Base-by-base conservation (phyloP, 306 rosid genomes). In the Trifolium pratense region DNA sequence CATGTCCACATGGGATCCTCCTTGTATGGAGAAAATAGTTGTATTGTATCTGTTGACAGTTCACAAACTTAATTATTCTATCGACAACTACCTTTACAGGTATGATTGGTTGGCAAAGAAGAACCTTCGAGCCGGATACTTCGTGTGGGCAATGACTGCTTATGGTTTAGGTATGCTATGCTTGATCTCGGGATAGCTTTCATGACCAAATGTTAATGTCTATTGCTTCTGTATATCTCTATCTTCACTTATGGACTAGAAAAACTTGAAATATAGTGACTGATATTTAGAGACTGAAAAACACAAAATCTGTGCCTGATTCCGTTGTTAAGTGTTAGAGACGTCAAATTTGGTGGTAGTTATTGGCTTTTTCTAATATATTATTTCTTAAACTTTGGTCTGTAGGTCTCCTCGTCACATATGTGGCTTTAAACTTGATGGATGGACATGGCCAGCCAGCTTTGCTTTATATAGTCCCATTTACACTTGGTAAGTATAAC, bases 401-500 rank as follows among this genome's bases (percentile, higher is more conserved):
- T 71, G 67, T 79, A 95, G 99, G 99, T 77, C 96, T 95, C 25
- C 93, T 95, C 20, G 43, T 95, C 85, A 95, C 99, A 20, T 95
- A 95, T 21, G 86, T 95, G 69, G 99, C 99, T 75, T 82, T 95
- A 87, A 95, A 95, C 90, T 78, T 95, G 81, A 95, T 95, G 99
- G 99, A 95, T 60, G 99, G 97, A 58, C 99, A 91, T 75, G 99
- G 97, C 70, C 99, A 95, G 77, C 99, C 99, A 0, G 99, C 99
- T 77, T 84, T 95, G 82, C 90, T 95, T 58, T 95, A 91, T 84
- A 95, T 91, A 51, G 99, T 95, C 49, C 99, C 99, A 8, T 95
- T 95, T 79, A 95, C 93, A 20, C 91, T 95, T 8, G 97, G 99
- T 95, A 75, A 86, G 97, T 56, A 1, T 12, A 58, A 36, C 40